A percentile compares a stretch with the other conserved stretches of the same genome.
These are phyloP conservation scores for Hordeum pubiflorum DNA, from an alignment of 202 grass and related monocot species.

Conservation along the genomic window DNA sequence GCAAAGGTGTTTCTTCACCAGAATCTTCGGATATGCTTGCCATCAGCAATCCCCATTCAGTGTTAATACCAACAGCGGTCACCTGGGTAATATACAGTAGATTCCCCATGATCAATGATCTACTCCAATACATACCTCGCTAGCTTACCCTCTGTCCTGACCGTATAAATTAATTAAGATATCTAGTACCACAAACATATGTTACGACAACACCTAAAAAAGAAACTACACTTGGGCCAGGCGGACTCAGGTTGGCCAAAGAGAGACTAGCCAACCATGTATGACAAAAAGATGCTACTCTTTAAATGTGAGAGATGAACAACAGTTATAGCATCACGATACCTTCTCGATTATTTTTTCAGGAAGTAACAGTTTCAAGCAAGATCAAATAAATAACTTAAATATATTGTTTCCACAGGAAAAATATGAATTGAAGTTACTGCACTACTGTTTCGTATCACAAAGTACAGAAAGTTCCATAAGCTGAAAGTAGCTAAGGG, in stretches of 20 bases:
- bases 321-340: neutral
- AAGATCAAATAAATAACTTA: neutral
- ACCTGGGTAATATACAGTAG: conserved; percentile 48
- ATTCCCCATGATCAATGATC: neutral
- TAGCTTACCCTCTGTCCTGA: neutral
- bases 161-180: neutral
- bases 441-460: neutral
- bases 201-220: neutral
- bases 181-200: neutral
- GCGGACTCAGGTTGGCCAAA: neutral
- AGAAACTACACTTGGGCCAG: neutral
- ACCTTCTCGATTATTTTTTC: neutral
- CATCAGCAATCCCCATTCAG: conserved; percentile 96
- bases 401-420: neutral
- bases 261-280: neutral
- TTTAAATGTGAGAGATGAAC: neutral
- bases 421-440: neutral
- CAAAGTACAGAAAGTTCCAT: neutral
- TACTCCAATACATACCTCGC: neutral
- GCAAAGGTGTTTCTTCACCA: conserved; percentile 95
- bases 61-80: conserved; percentile 86
- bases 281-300: neutral
- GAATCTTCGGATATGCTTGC: conserved; percentile 98
- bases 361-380: neutral
- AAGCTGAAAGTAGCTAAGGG: neutral